phyloP scores from a whole-genome alignment of 306 rosid genomes.

The Elaeagnus macrophylla region DNA sequence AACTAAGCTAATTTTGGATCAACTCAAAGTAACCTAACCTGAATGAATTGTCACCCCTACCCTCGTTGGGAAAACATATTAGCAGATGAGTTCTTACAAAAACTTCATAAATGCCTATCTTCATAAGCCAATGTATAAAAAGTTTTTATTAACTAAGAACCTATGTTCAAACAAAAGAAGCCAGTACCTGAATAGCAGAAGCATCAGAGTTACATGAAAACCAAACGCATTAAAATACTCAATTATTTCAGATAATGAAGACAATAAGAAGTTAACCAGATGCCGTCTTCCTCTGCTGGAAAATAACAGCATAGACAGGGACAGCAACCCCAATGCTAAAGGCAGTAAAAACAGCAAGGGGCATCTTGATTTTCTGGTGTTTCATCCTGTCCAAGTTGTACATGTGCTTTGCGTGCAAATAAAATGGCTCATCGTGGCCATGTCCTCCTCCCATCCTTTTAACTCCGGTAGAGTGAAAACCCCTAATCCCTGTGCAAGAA shows the following conservation, averaged over 20 bases:
- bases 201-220: too few relatives aligned
- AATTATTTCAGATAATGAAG: slow-evolving; percentile 6
- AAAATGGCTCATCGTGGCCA: slow-evolving; percentile 25
- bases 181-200: too few relatives aligned
- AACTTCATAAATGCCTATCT: too few relatives aligned
- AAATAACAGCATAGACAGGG: slow-evolving; percentile 27
- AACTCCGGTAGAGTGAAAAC: slow-evolving; percentile 30
- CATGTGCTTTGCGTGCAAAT: slow-evolving; percentile 33
- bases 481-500: slow-evolving; percentile 15
- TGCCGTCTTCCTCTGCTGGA: slow-evolving; percentile 33
- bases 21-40: too few relatives aligned
- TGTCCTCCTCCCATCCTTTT: slow-evolving; percentile 32
- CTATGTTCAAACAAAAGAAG: too few relatives aligned
- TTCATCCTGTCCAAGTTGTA: slow-evolving; percentile 35
- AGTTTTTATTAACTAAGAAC: too few relatives aligned
- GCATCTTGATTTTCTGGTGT: slow-evolving; percentile 24
- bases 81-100: too few relatives aligned
- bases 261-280: slow-evolving; percentile 14
- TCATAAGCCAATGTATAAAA: too few relatives aligned
- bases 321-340: slow-evolving; percentile 30
- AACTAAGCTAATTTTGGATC: too few relatives aligned
- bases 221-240: too few relatives aligned
- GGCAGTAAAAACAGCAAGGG: slow-evolving; percentile 28
- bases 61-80: too few relatives aligned
- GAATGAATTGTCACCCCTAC: too few relatives aligned